phyloP scores from a whole-genome alignment of 2,329 filamentous ascomycete genomes.

The Fusarium decemcellulare region DNA sequence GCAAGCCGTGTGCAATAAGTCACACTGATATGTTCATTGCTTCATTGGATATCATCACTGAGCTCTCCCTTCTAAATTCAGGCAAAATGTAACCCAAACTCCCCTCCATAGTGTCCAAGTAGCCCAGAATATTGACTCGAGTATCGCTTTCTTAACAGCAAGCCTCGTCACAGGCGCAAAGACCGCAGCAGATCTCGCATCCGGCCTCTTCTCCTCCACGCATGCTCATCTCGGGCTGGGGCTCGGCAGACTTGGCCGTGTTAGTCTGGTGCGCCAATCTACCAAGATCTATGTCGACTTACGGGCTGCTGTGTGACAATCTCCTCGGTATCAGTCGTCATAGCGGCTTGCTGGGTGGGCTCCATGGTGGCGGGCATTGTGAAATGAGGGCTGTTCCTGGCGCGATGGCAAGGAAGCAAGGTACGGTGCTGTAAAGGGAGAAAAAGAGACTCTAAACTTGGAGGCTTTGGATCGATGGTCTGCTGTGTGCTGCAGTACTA shows the following conservation, averaged over 20 bases:
- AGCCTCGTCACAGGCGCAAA: constrained; percentile 60
- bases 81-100: constrained; percentile 25
- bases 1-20: no score
- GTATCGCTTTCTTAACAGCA: constrained; percentile 52
- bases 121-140: neutral
- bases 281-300: constrained; percentile 35
- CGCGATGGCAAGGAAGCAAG: constrained; percentile 4
- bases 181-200: constrained; percentile 62
- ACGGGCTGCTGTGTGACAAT: constrained; percentile 61
- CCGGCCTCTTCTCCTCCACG: constrained; percentile 62
- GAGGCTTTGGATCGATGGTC: constrained; percentile 22
- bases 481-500: constrained; percentile 15
- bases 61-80: constrained; percentile 2
- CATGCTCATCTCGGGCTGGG: constrained; percentile 59
- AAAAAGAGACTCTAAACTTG: constrained; percentile 18
- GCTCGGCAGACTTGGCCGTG: constrained; percentile 52
- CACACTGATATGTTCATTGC: neutral
- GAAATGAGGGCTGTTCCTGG: constrained; percentile 14
- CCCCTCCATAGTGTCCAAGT: constrained; percentile 4
- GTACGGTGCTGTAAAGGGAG: neutral
- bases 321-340: constrained; percentile 54
- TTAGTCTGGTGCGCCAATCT: constrained; percentile 7
- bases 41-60: constrained; percentile 12
- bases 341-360: constrained; percentile 60
- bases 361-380: constrained; percentile 59